Evolutionary conservation across 129 eudicot genomes (phyloP).

Genomic region (Deinandra increscens): DNA sequence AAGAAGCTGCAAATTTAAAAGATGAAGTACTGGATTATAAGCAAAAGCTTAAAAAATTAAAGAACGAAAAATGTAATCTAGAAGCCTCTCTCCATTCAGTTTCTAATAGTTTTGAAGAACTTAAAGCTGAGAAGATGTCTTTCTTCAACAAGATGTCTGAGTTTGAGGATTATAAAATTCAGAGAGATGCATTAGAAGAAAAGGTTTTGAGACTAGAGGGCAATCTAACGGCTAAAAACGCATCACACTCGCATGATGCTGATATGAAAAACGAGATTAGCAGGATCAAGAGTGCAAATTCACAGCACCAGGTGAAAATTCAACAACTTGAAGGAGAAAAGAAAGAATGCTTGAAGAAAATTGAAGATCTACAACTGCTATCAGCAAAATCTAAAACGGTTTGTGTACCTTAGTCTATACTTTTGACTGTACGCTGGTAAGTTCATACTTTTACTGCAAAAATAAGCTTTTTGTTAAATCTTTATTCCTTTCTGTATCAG

Average conservation of each 20-base stretch:
- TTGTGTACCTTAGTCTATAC: slow-evolving; percentile 7
- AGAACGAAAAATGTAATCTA: slow-evolving; percentile 46
- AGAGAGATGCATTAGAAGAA: slow-evolving; percentile 44
- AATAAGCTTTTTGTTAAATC: not conserved
- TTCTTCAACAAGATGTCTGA: slow-evolving; percentile 45
- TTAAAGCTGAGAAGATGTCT: slow-evolving; percentile 48
- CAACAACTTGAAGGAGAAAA: slow-evolving; percentile 63
- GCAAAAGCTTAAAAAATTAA: slow-evolving; percentile 37
- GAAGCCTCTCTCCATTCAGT: slow-evolving; percentile 46
- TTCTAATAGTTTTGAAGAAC: slow-evolving; percentile 42
- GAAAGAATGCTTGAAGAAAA: slow-evolving; percentile 52
- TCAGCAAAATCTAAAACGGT: slow-evolving; percentile 51
- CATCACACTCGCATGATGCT: slow-evolving; percentile 27
- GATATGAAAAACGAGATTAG: slow-evolving; percentile 52
- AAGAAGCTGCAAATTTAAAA: slow-evolving; percentile 53
- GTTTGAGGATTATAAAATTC: slow-evolving; percentile 53
- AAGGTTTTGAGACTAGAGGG: slow-evolving; percentile 50
- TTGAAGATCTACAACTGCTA: slow-evolving; percentile 39
- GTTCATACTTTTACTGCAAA: not conserved
- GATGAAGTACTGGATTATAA: slow-evolving; percentile 43
- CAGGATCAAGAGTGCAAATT: slow-evolving; percentile 49
- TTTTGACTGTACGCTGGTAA: not conserved
- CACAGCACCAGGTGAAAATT: slow-evolving; percentile 53
- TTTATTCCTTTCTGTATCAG: slow-evolving; percentile 24
- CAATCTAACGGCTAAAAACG: slow-evolving; percentile 40